These are phyloP conservation scores for Rubia occidens DNA, from an alignment of 305 asterid genomes.

Conservation along the genomic window DNA sequence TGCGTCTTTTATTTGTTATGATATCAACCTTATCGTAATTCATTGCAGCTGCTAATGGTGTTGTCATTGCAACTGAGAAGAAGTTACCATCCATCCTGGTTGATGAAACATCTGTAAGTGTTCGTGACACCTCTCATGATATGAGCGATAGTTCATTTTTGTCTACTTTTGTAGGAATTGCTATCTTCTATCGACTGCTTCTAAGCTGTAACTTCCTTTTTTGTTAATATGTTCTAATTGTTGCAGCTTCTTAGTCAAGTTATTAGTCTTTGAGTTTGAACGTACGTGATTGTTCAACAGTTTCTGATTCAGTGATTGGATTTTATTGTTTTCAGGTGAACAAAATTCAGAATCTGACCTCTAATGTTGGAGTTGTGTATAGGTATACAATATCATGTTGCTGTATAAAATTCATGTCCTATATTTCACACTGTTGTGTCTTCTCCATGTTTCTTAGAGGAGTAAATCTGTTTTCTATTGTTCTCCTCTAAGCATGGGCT, in stretches of 20 bases:
- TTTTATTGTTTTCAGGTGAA: conserved; percentile 49
- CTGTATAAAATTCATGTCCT: neutral
- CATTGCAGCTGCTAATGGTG: conserved; percentile 92
- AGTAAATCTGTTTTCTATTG: no score
- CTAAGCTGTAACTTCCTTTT: neutral
- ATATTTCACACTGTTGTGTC: neutral
- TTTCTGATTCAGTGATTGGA: conserved; percentile 7
- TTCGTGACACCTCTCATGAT: neutral
- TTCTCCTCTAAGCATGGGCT: neutral
- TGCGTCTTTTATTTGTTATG: neutral
- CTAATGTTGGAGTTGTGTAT: conserved; percentile 92
- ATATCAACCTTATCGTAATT: conserved; percentile 1
- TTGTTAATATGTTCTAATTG: neutral
- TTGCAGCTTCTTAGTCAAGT: neutral
- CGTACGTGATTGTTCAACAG: neutral
- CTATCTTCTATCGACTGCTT: neutral
- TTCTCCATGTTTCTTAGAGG: neutral
- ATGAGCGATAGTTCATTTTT: neutral
- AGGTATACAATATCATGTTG: conserved; percentile 37
- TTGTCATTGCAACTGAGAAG: conserved; percentile 95
- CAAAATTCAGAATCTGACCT: conserved; percentile 88
- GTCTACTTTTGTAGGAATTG: neutral
- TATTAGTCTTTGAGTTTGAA: neutral
- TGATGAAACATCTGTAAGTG: conserved; percentile 90
- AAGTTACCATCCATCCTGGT: conserved; percentile 91